Conservation (phyloP, 805 yeast genomes). For the Brettanomyces bruxellensis region DNA sequence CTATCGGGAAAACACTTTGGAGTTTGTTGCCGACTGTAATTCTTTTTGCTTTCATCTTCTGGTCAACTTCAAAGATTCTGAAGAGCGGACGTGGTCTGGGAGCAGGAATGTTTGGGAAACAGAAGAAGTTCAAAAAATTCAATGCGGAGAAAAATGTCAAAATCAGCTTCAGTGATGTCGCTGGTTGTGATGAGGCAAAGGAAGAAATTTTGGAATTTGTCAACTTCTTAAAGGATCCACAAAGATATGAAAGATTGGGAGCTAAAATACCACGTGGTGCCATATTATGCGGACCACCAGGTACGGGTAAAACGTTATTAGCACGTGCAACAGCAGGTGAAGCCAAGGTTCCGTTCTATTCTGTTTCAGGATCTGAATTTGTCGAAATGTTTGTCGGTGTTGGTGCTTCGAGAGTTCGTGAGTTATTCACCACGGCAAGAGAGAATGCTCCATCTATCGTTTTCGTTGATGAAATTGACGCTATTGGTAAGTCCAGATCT, state of each 20-base stretch:
- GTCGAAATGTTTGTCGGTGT: slow-evolving; percentile 98
- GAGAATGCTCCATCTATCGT: slow-evolving; percentile 86
- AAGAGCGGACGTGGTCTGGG: slow-evolving; percentile 48
- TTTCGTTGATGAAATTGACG: slow-evolving; percentile 92
- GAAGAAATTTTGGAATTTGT: slow-evolving; percentile 96
- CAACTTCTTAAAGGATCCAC: slow-evolving; percentile 75
- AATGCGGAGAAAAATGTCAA: slow-evolving; percentile 79
- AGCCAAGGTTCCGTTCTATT: slow-evolving; percentile 87
- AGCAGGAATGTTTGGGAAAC: slow-evolving; percentile 61
- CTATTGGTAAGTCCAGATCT: slow-evolving; percentile 80
- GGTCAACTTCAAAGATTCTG: slow-evolving; percentile 49
- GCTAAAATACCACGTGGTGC: slow-evolving; percentile 97
- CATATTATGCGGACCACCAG: slow-evolving; percentile 89
- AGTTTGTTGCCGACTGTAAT: slow-evolving; percentile 76
- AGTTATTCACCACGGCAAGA: slow-evolving; percentile 81
- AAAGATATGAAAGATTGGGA: slow-evolving; percentile 77
- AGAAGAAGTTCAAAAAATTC: slow-evolving; percentile 72
- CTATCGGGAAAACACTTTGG: slow-evolving; percentile 51
- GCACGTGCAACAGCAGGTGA: slow-evolving; percentile 97
- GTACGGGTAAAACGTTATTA: slow-evolving; percentile 89
- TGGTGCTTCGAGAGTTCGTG: slow-evolving; percentile 92
- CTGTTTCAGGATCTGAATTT: slow-evolving; percentile 90
- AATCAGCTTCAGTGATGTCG: slow-evolving; percentile 80
- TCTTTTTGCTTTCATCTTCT: slow-evolving; percentile 70
- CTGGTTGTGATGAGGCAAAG: slow-evolving; percentile 92